These are phyloP conservation scores for Kodamaea sp. DNA, from an alignment of 1,139 yeast species.

Conservation along the genomic window DNA sequence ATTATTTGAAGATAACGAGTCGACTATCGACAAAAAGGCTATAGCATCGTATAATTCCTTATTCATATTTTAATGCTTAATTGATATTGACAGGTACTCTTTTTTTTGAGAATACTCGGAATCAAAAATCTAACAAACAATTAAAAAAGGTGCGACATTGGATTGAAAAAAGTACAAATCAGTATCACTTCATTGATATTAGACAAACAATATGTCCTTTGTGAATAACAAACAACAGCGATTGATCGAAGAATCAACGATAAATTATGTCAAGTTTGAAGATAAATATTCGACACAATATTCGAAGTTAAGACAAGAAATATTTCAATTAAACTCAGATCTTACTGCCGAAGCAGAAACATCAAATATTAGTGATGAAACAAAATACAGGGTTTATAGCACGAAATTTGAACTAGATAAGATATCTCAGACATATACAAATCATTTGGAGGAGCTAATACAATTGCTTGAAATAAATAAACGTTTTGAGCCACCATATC, in stretches of 20 bases:
- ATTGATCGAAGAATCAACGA: conserved; percentile 32
- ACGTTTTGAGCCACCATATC: conserved; percentile 17
- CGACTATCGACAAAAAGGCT: too few relatives aligned
- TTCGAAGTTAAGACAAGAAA: conserved; percentile 33
- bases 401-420: conserved; percentile 28
- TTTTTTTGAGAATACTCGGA: too few relatives aligned
- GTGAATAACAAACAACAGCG: conserved; percentile 31
- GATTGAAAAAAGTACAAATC: conserved; percentile 1
- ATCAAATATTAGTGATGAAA: conserved; percentile 9
- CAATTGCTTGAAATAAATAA: conserved; percentile 19
- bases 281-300: conserved; percentile 35
- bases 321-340: conserved; percentile 20
- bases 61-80: too few relatives aligned
- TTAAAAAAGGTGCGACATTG: conserved; percentile 11
- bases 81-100: too few relatives aligned
- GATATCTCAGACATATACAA: conserved; percentile 22
- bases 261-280: conserved; percentile 30
- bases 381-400: conserved; percentile 17
- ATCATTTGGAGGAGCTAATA: conserved; percentile 24
- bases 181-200: not conserved
- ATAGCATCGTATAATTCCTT: too few relatives aligned
- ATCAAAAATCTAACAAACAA: too few relatives aligned
- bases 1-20: too few relatives aligned
- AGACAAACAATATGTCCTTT: conserved; percentile 30
- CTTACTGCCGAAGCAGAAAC: conserved; percentile 9